Base-by-base conservation (phyloP, 192 early-diverging fungal genomes). In the Dissophora ornata region DNA sequence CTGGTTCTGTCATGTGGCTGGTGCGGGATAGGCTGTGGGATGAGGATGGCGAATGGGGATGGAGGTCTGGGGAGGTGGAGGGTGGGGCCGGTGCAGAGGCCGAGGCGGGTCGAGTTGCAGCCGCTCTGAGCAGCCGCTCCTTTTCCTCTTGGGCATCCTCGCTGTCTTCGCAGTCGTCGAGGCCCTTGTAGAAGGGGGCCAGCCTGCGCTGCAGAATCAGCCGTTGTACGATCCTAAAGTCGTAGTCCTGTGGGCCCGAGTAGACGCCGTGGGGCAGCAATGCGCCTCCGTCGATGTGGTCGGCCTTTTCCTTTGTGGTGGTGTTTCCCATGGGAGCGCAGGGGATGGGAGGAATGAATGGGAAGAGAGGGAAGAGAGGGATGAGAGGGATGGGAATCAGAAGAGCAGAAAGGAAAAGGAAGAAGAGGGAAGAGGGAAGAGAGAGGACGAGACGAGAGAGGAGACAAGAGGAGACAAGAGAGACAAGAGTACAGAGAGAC, bases 161-260 rank as follows among this genome's bases (percentile, higher is more conserved):
- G 33, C 63, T 60, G 22, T 86, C 85, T 48, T 88, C 87, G 28
- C 85, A 83, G 26, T 91, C 90, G 36, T 90, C 83, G 9, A 90
- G 77, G 41, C 96, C 96, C 51, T 85, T 85, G 81, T 97, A 97
- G 64, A 97, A 97, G 15, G 96, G 96, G 16, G 93, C 87, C 49
- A 97, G 59, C 50, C 87, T 87, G 11, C 93, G 83, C 6, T 87
- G 85, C 4, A 86, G 64, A 55, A 97, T 97, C 56, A 96, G 70
- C 10, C 86, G 80, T 47, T 88, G 85, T 15, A 97, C 89, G 28
- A 87, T 84, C 29, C 88, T 79, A 25, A 68, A 68, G 78, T 96
- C 92, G 73, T 87, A 97, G 71, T 97, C 94, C 61, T 92, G 93
- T 10, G 89, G 81, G 9, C 83, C 81, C 19, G 80, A 82, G 70